Evolutionary conservation across 2,329 filamentous ascomycete species (phyloP).

Genomic region (Rhynchosporium agropyri): DNA sequence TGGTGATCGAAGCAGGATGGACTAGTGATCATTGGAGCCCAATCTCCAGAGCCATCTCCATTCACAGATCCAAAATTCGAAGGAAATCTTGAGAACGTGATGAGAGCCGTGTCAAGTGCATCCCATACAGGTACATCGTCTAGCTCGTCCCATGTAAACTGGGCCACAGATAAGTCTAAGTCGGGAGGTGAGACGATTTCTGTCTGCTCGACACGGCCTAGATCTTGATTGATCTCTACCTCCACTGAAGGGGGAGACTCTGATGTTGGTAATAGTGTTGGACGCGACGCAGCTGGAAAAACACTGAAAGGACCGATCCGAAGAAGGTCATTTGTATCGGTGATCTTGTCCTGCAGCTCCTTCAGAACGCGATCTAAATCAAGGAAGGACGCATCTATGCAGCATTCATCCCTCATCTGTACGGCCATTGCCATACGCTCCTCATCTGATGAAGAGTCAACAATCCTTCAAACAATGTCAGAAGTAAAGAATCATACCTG

Average conservation of each 20-base stretch:
- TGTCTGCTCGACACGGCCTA: slow-evolving; percentile 2
- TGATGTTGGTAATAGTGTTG: neutral
- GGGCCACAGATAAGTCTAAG: slow-evolving; percentile 14
- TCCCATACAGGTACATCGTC: slow-evolving; percentile 18
- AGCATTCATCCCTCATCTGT: slow-evolving; percentile 26
- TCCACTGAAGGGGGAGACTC: neutral
- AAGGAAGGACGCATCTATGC: slow-evolving; percentile 15
- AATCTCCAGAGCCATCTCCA: slow-evolving; percentile 11
- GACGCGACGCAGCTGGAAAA: slow-evolving; percentile 3
- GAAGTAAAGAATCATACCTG: slow-evolving; percentile 7
- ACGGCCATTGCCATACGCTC: slow-evolving; percentile 22
- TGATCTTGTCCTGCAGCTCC: slow-evolving; percentile 19
- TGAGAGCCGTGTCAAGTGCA: slow-evolving; percentile 14
- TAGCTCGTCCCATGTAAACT: slow-evolving; percentile 15
- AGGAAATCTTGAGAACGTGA: slow-evolving; percentile 14
- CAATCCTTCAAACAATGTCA: neutral
- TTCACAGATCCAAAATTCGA: slow-evolving; percentile 8
- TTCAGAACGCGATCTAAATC: slow-evolving; percentile 23
- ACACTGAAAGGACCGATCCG: slow-evolving; percentile 26
- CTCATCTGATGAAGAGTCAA: slow-evolving; percentile 16
- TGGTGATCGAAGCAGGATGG: neutral
- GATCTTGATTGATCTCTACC: neutral
- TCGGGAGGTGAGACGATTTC: slow-evolving; percentile 9
- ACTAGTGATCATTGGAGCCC: neutral
- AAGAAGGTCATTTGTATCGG: slow-evolving; percentile 11